Evolutionary conservation across 768 basidiomycete genomes (phyloP).

Genomic region (Panellus pusillus): DNA sequence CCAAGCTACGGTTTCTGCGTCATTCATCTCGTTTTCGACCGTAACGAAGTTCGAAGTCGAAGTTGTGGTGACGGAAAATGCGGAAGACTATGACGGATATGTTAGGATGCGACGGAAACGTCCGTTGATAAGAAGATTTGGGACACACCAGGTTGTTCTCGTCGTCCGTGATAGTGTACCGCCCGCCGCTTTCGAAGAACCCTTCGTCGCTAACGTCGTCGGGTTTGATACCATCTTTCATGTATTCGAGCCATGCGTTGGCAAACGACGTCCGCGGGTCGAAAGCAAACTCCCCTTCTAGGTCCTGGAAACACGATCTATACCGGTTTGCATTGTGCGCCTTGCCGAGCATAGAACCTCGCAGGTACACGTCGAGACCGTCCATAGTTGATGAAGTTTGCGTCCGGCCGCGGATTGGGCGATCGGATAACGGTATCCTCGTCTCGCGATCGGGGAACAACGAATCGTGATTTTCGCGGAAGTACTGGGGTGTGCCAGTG

Average conservation of each 20-base stretch:
- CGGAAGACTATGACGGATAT: neutral
- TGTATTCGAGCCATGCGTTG: conserved; percentile 3
- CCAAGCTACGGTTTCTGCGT: conserved; percentile 8
- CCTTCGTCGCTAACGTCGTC: conserved; percentile 21
- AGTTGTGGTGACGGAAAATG: conserved; percentile 16
- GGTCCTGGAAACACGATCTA: conserved; percentile 27
- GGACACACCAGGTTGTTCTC: conserved; percentile 10
- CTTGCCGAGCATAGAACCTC: conserved; percentile 29
- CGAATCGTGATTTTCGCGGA: conserved; percentile 29
- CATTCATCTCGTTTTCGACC: conserved; percentile 16
- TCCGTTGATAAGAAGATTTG: neutral
- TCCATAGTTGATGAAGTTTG: conserved; percentile 41
- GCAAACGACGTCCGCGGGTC: conserved; percentile 18
- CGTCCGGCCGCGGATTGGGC: conserved; percentile 21
- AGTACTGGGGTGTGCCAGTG: conserved; percentile 27
- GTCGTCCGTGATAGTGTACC: neutral
- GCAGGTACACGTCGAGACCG: conserved; percentile 37
- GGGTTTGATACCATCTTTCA: neutral
- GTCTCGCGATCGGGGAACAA: conserved; percentile 6
- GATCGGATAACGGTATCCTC: conserved; percentile 5
- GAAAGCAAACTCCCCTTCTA: conserved; percentile 18
- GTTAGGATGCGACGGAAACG: neutral
- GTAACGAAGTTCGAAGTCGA: conserved; percentile 14
- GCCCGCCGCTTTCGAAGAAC: conserved; percentile 15
- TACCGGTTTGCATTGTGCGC: conserved; percentile 29